These are phyloP conservation scores for Taiwanofungus camphoratus DNA, from an alignment of 1,284 basidiomycete species.

Conservation along the genomic window DNA sequence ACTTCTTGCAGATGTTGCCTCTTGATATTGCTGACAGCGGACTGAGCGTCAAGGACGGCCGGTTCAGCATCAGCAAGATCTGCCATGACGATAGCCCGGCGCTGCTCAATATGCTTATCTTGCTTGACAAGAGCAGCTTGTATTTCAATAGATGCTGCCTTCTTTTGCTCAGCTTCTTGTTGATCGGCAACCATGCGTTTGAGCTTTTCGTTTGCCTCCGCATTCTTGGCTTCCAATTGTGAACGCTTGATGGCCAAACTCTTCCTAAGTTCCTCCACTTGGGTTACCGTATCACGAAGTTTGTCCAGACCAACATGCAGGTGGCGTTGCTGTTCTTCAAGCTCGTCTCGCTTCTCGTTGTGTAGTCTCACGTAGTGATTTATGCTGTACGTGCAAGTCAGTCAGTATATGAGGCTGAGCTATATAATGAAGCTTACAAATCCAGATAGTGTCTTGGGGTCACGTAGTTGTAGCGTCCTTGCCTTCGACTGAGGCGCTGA, in stretches of 20 bases:
- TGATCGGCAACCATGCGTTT: constrained; percentile 98
- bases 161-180: constrained; percentile 98
- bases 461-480: constrained; percentile 94
- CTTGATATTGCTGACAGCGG: constrained; percentile 97
- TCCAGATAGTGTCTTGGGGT: constrained; percentile 98
- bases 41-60: constrained; percentile 91
- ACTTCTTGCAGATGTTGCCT: constrained; percentile 97
- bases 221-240: constrained; percentile 90
- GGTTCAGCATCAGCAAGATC: constrained; percentile 98
- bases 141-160: constrained; percentile 92
- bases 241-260: constrained; percentile 93
- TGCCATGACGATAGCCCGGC: constrained; percentile 84
- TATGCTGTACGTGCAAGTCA: constrained; percentile 51
- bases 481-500: constrained; percentile 81
- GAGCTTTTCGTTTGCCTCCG: constrained; percentile 95
- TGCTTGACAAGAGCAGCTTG: constrained; percentile 91
- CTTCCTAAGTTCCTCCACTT: constrained; percentile 94
- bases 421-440: constrained; percentile 69
- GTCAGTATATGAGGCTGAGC: constrained; percentile 10
- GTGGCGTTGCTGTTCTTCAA: constrained; percentile 98
- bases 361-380: constrained; percentile 97
- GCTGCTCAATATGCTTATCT: constrained; percentile 85
- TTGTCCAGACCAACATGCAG: constrained; percentile 98
- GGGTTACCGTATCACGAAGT: constrained; percentile 89
- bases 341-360: constrained; percentile 95